phyloP scores from a whole-genome alignment of 352 stramenopile species.

The Plasmopara muralis region DNA sequence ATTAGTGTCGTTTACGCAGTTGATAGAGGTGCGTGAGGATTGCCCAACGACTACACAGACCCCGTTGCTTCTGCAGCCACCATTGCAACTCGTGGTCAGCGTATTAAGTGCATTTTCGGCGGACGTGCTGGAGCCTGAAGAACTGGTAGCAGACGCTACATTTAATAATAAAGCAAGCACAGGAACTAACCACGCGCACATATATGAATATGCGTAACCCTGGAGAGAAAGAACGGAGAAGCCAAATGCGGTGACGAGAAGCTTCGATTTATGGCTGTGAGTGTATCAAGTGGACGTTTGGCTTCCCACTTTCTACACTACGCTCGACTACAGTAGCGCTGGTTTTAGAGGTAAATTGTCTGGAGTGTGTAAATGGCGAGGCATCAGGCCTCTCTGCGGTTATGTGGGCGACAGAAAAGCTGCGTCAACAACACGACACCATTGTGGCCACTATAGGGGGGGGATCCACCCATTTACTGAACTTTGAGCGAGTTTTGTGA shows the following conservation, averaged over 20 bases:
- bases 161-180: conserved; percentile 9
- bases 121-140: conserved; percentile 7
- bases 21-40: conserved; percentile 48
- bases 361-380: too few relatives aligned
- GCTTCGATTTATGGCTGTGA: neutral
- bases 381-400: too few relatives aligned
- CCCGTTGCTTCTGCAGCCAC: conserved; percentile 49
- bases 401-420: too few relatives aligned
- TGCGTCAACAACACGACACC: too few relatives aligned
- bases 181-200: conserved; percentile 17
- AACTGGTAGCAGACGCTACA: conserved; percentile 4
- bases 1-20: conserved; percentile 69
- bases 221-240: neutral
- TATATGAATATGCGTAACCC: conserved; percentile 2
- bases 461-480: too few relatives aligned
- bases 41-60: conserved; percentile 61
- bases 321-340: too few relatives aligned
- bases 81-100: conserved; percentile 70
- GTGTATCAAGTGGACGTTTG: too few relatives aligned
- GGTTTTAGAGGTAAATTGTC: too few relatives aligned
- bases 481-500: too few relatives aligned
- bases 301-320: too few relatives aligned
- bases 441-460: too few relatives aligned
- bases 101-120: conserved; percentile 43
- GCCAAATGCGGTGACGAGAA: neutral